phyloP scores from a whole-genome alignment of 2,329 filamentous ascomycete species.

The Curvularia verruculosa region DNA sequence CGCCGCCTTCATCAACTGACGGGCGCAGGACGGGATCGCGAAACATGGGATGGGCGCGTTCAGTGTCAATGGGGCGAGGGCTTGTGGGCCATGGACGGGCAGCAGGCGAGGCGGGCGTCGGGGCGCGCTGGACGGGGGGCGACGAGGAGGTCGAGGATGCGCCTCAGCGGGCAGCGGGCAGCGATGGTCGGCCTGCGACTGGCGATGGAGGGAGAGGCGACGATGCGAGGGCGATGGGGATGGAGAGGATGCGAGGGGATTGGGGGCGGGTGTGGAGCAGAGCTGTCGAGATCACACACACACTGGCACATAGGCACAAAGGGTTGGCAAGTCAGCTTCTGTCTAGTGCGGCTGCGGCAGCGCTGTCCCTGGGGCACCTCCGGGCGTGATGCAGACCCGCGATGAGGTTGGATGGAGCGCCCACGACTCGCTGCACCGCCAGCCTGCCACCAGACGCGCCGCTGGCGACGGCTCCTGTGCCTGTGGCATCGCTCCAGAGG shows the following conservation, averaged over 20 bases:
- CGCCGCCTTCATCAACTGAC: conserved; percentile 40
- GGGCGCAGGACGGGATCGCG: conserved; percentile 38
- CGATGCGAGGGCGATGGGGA: conserved; percentile 11
- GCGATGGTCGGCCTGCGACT: conserved; percentile 21
- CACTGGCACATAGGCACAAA: conserved; percentile 13
- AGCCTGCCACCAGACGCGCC: not conserved
- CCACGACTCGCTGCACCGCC: conserved; percentile 10
- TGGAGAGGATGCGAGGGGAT: conserved; percentile 17
- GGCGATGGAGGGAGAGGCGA: conserved; percentile 16
- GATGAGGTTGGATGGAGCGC: conserved; percentile 28
- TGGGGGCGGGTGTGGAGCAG: conserved; percentile 21
- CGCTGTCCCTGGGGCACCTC: conserved; percentile 24
- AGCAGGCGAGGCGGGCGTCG: conserved; percentile 11
- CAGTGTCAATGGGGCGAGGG: conserved; percentile 1
- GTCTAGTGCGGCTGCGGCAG: conserved; percentile 35
- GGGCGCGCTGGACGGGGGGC: conserved; percentile 11
- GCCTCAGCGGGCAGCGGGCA: conserved; percentile 23
- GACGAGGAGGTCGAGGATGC: conserved; percentile 19
- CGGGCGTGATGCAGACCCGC: conserved; percentile 25
- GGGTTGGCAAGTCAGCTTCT: conserved; percentile 32
- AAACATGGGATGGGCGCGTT: conserved; percentile 33
- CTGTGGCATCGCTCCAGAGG: too few relatives aligned
- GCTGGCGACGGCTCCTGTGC: conserved; percentile 3
- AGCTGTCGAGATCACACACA: conserved; percentile 27
- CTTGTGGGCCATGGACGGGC: conserved; percentile 22